A percentile compares a stretch with the other conserved stretches of the same genome.
Evolutionary conservation across 2,329 filamentous ascomycete species (phyloP).

Genomic region (Cytospora piceae): DNA sequence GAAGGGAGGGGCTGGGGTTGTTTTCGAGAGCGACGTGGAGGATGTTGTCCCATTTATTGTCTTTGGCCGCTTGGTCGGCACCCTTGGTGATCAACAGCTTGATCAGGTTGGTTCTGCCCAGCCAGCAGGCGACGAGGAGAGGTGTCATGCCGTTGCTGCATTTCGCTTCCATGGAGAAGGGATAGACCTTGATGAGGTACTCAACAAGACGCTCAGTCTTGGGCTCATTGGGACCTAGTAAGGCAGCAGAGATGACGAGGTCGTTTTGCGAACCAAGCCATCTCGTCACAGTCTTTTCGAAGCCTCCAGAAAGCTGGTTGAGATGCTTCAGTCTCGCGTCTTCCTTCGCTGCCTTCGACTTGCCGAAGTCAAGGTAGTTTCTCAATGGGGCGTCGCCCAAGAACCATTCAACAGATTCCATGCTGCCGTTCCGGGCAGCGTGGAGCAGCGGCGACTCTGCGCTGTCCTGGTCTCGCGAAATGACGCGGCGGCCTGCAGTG

Average conservation of each 20-base stretch:
- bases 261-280: constrained; percentile 66
- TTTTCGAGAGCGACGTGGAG: constrained; percentile 60
- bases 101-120: constrained; percentile 57
- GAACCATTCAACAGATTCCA: constrained; percentile 79
- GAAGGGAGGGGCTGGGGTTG: constrained; percentile 40
- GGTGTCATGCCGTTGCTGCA: constrained; percentile 65
- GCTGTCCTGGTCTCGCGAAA: constrained; percentile 44
- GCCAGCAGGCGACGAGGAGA: constrained; percentile 66
- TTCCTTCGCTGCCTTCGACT: constrained; percentile 60
- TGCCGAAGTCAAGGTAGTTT: constrained; percentile 69
- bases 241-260: constrained; percentile 68
- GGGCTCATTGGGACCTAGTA: constrained; percentile 49
- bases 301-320: constrained; percentile 60
- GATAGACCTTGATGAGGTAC: constrained; percentile 66
- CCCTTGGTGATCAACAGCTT: constrained; percentile 68
- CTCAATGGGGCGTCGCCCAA: constrained; percentile 70
- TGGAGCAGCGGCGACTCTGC: constrained; percentile 62
- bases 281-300: constrained; percentile 63
- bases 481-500: constrained; percentile 57
- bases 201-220: constrained; percentile 60
- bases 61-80: constrained; percentile 69
- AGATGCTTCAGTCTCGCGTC: constrained; percentile 68
- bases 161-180: constrained; percentile 65
- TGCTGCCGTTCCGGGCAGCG: constrained; percentile 58
- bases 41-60: constrained; percentile 66